phyloP scores from a whole-genome alignment of 345 rosid species.

The Lepidium didymum region DNA sequence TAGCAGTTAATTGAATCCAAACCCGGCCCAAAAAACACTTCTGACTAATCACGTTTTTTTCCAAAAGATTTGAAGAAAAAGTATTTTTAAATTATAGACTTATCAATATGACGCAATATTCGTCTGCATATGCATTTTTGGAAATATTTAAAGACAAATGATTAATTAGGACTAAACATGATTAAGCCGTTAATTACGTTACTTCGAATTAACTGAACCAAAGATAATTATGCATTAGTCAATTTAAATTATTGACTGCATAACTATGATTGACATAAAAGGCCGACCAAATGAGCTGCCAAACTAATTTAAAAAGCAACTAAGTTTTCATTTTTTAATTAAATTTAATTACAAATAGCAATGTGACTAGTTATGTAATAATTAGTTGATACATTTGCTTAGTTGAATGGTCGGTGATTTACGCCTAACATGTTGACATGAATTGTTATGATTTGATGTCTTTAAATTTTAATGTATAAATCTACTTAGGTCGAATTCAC shows the following conservation, averaged over 20 bases:
- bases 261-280: slow-evolving; percentile 20
- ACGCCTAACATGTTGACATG: slow-evolving; percentile 1
- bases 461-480: background rate
- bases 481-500: background rate
- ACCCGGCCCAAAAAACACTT: background rate
- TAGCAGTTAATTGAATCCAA: background rate
- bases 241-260: slow-evolving; percentile 3
- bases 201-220: slow-evolving; percentile 8
- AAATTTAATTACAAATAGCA: background rate
- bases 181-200: slow-evolving; percentile 24
- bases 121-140: background rate
- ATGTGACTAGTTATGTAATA: background rate
- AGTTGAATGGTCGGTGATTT: slow-evolving; percentile 16
- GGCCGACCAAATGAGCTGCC: slow-evolving; percentile 25
- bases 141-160: background rate
- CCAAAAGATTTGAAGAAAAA: background rate
- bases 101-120: background rate
- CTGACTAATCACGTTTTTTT: background rate
- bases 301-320: background rate
- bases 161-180: background rate
- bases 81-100: background rate
- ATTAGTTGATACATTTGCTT: background rate
- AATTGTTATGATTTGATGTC: slow-evolving; percentile 5
- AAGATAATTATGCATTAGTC: background rate
- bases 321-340: background rate